Conservation (phyloP, 345 rosid genomes). For the Diplotaxis tenuifolia region DNA sequence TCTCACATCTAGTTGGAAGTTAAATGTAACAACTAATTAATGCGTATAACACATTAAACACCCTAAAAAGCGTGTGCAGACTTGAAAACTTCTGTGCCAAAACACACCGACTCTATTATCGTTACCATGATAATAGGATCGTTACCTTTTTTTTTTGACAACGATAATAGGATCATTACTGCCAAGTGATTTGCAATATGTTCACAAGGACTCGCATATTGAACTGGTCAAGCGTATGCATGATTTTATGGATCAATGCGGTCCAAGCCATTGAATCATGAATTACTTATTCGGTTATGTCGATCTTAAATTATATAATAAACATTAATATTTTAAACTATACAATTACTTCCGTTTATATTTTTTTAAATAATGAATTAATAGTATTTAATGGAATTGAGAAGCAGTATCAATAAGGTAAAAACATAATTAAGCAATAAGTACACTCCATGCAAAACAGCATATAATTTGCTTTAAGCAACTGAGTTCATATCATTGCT, state of each 20-base stretch:
- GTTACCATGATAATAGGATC: too few species aligned
- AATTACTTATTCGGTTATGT: too few species aligned
- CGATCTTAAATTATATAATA: not conserved
- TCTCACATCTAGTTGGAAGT: slow-evolving; percentile 2
- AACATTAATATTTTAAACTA: not conserved
- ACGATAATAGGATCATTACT: too few species aligned
- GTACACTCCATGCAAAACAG: not conserved
- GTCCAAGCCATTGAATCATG: not conserved
- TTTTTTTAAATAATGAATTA: not conserved
- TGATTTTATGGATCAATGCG: not conserved
- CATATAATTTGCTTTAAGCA: not conserved
- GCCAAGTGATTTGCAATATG: not conserved
- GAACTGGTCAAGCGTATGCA: not conserved
- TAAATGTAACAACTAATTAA: not conserved
- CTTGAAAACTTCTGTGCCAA: not conserved
- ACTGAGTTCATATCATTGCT: not conserved
- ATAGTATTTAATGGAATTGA: not conserved
- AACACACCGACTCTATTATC: too few species aligned
- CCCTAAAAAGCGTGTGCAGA: not conserved
- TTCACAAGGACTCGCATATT: not conserved
- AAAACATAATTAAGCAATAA: not conserved
- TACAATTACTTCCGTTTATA: not conserved
- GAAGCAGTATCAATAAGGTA: not conserved
- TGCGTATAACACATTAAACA: not conserved
- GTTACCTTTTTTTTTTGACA: too few species aligned